A percentile compares a stretch with the other conserved stretches of the same genome.
Conservation (phyloP, 2,329 filamentous ascomycete species). For the Samsoniella hepiali region DNA sequence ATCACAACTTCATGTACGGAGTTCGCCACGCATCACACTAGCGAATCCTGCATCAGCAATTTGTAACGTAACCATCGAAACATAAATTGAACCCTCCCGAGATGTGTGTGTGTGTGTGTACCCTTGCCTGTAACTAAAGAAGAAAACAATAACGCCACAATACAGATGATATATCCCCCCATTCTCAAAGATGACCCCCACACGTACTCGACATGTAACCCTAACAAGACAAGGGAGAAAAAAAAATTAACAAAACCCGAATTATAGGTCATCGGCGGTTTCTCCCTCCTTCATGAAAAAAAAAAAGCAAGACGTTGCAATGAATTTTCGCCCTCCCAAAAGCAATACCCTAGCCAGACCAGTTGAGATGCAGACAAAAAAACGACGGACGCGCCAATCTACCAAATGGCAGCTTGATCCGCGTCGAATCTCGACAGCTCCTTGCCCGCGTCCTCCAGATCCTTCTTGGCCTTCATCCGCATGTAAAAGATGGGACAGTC, state of each 20-base stretch:
- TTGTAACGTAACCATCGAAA: constrained; percentile 16
- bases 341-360: not conserved
- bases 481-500: constrained; percentile 99
- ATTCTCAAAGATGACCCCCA: constrained; percentile 5
- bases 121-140: not conserved
- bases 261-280: not conserved
- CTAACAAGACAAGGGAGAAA: not conserved
- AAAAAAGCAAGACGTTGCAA: constrained; percentile 4
- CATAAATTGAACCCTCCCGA: not conserved
- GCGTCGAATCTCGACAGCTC: constrained; percentile 87
- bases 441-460: constrained; percentile 90
- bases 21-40: not conserved
- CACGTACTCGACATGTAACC: not conserved
- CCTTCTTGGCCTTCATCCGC: constrained; percentile 99
- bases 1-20: not conserved
- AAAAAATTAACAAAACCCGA: not conserved
- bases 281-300: constrained; percentile 14
- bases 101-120: not conserved
- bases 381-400: not conserved
- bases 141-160: constrained; percentile 3
- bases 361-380: not conserved
- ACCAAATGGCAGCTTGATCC: constrained; percentile 68
- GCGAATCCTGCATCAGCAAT: constrained; percentile 7
- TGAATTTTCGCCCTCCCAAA: not conserved
- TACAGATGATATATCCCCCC: constrained; percentile 11